Evolutionary conservation across 768 basidiomycete genomes (phyloP).

Genomic region (Saitozyma podzolica): DNA sequence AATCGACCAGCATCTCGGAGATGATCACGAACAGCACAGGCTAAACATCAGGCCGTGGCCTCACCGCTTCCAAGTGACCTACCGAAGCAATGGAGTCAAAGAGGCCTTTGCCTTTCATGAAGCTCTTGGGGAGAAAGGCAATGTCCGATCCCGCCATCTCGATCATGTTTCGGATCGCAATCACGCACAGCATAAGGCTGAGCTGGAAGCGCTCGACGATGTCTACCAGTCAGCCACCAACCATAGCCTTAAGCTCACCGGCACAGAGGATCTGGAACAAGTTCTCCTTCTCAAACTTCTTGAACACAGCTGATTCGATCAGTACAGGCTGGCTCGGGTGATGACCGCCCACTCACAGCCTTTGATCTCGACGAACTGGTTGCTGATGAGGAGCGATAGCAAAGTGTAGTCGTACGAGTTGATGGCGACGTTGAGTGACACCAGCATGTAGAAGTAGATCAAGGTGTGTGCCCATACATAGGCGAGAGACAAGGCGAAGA

Average conservation of each 20-base stretch:
- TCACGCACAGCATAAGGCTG: constrained; percentile 81
- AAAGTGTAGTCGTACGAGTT: constrained; percentile 97
- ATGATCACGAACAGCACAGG: constrained; percentile 86
- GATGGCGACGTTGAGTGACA: constrained; percentile 92
- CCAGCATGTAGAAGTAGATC: constrained; percentile 94
- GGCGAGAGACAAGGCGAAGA: constrained; percentile 74
- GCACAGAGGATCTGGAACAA: constrained; percentile 98
- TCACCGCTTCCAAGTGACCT: constrained; percentile 10
- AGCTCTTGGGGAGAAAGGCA: constrained; percentile 63
- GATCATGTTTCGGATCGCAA: constrained; percentile 91
- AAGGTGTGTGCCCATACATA: constrained; percentile 89
- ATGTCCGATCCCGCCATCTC: constrained; percentile 90
- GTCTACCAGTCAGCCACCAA: constrained; percentile 58
- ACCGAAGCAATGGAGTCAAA: constrained; percentile 81
- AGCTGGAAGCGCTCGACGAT: constrained; percentile 97
- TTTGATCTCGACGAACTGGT: constrained; percentile 99
- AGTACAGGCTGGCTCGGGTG: background rate
- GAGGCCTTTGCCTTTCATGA: constrained; percentile 49
- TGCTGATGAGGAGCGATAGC: constrained; percentile 88
- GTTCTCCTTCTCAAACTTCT: constrained; percentile 98
- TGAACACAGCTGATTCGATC: constrained; percentile 68
- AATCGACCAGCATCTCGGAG: constrained; percentile 93
- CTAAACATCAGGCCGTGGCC: constrained; percentile 54
- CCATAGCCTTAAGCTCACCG: constrained; percentile 57
- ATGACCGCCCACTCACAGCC: constrained; percentile 61